Percentiles rank a stretch among this genome's conserved stretches.
Conservation (phyloP, 2,329 filamentous ascomycete species). For the Aspergillus sergii region DNA sequence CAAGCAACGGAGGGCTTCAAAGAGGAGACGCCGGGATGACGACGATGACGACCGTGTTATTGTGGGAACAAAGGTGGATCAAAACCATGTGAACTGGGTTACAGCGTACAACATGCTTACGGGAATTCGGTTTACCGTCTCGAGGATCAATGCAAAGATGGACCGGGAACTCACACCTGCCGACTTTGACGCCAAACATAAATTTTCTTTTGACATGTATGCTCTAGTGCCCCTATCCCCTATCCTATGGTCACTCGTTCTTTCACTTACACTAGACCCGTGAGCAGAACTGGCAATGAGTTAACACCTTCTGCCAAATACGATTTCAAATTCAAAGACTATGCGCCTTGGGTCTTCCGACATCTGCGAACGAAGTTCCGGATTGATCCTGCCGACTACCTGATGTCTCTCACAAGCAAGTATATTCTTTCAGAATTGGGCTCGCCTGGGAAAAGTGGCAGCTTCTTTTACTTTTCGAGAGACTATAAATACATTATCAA, state of each 20-base stretch:
- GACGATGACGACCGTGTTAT: slow-evolving; percentile 89
- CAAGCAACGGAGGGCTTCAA: slow-evolving; percentile 86
- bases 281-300: slow-evolving; percentile 82
- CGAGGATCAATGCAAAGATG: slow-evolving; percentile 93
- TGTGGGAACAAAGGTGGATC: slow-evolving; percentile 96
- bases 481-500: slow-evolving; percentile 99
- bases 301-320: slow-evolving; percentile 97
- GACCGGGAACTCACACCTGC: slow-evolving; percentile 85
- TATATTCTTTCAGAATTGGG: slow-evolving; percentile 97
- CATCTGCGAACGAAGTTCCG: slow-evolving; percentile 84
- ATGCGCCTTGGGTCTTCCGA: slow-evolving; percentile 99
- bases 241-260: neutral
- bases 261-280: slow-evolving; percentile 2
- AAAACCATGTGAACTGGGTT: slow-evolving; percentile 95
- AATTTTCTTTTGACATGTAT: slow-evolving; percentile 98
- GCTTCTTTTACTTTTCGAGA: slow-evolving; percentile 98
- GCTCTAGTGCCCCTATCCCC: slow-evolving; percentile 35
- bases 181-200: slow-evolving; percentile 92
- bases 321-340: slow-evolving; percentile 99
- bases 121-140: slow-evolving; percentile 95
- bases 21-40: slow-evolving; percentile 79
- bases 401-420: slow-evolving; percentile 97
- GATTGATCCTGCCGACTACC: slow-evolving; percentile 93
- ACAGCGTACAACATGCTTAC: slow-evolving; percentile 99
- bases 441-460: slow-evolving; percentile 96